Conservation (phyloP, 805 yeast species). For the Kuraishia ogatae region DNA sequence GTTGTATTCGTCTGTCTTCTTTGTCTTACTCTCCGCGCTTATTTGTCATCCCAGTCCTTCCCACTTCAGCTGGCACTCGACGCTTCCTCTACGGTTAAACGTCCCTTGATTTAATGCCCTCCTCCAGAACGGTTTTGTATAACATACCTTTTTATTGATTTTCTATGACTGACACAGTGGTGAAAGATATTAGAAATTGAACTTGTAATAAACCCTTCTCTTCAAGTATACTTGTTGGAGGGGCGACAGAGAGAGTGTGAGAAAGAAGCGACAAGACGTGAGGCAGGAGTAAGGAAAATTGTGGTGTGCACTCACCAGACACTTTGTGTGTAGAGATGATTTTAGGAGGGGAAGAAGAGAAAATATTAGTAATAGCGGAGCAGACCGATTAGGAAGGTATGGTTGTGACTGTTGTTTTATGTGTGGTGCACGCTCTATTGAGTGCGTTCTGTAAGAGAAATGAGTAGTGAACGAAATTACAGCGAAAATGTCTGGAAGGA, state of each 20-base stretch:
- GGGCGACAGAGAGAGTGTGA: not conserved
- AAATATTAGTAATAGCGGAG: not conserved
- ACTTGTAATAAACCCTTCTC: not conserved
- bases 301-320: not conserved
- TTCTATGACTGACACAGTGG: not conserved
- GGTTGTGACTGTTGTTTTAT: not conserved
- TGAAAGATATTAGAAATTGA: not conserved
- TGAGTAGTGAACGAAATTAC: no score
- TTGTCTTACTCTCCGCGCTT: no score
- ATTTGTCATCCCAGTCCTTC: no score
- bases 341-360: not conserved
- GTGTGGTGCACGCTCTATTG: not conserved
- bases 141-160: not conserved
- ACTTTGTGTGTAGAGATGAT: not conserved
- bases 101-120: no score
- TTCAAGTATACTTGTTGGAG: conserved; percentile 6
- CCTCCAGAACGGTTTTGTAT: not conserved
- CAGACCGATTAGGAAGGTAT: not conserved
- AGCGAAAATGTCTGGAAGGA: no score
- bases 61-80: not conserved
- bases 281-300: not conserved
- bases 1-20: no score
- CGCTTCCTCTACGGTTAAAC: not conserved
- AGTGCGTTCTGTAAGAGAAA: no score
- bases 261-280: not conserved